phyloP scores from a whole-genome alignment of 148 eudicot species.

The Camellia sinensis region DNA sequence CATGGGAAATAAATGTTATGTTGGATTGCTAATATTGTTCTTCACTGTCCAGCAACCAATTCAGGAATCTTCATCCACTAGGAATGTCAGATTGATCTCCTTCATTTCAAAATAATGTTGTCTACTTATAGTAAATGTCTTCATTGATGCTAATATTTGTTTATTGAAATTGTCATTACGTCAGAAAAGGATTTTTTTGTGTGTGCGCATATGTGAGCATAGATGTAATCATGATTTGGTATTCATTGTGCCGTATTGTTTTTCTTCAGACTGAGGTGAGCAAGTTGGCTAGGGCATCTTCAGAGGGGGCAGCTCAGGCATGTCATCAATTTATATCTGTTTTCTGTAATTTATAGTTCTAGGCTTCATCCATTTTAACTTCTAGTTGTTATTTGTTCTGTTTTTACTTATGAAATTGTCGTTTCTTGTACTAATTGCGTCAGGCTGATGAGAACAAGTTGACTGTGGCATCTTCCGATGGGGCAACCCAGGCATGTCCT shows the following conservation, averaged over 20 bases:
- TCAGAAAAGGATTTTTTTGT: too few relatives aligned
- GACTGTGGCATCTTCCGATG: constrained; percentile 21
- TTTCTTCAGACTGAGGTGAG: constrained; percentile 35
- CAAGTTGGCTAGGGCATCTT: constrained; percentile 30
- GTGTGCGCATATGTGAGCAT: background rate
- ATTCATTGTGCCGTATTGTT: background rate
- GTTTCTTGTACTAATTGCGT: constrained; percentile 3
- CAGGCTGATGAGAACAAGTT: constrained; percentile 35
- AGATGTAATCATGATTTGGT: background rate
- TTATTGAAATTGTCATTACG: background rate
- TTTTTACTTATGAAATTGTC: background rate
- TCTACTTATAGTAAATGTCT: background rate
- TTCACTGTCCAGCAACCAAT: background rate
- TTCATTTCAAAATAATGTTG: background rate
- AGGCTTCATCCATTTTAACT: background rate
- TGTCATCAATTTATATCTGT: background rate
- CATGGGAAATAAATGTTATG: background rate
- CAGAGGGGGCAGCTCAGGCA: constrained; percentile 48
- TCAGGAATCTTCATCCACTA: background rate
- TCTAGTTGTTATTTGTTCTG: background rate
- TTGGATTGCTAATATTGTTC: background rate
- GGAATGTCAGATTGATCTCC: background rate
- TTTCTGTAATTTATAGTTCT: background rate
- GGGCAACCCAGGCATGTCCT: constrained; percentile 23
- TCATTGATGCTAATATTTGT: background rate